Evolutionary conservation across 805 yeast species (phyloP), one percentile per base, ranked within the genome.

Genomic region (Hanseniaspora thailandica): DNA sequence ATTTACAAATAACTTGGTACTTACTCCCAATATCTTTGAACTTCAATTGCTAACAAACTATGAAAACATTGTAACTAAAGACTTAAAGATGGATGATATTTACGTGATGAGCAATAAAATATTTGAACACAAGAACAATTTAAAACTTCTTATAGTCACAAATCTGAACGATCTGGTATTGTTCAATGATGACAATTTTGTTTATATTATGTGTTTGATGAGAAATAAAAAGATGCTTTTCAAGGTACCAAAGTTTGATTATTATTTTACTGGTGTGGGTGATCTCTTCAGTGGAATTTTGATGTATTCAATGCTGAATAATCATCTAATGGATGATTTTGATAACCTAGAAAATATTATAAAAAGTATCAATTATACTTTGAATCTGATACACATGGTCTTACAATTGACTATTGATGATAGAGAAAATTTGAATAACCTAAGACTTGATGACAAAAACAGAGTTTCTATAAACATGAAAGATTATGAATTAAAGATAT

Each of bases 211-310:
- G 41, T 38, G 41, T 22, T 13, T 26, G n/a, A 15, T 38, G 12
- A 28, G 19, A 8, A 13, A 30, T 10, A 40, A 47, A 17, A 53
- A 47, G 28, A 31, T 47, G 25, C 20, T 57, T 45, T 80, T 76
- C 60, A 72, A 73, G 58, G 73, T 84, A 13, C 83, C 85, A 2
- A 70, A 73, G 34, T 76, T 86, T 40, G 78, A 82, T 52, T 81
- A 90, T 5, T 87, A 90, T 64, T 90, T 89, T 68, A 86, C 96
- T 0, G 97, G 97, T 1, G 95, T 93, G 0, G 97, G 97, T 6
- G 97, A 89, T 62, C 67, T 89, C 40, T 89, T 90, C 60, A 82
- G 95, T 0, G 90, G 95, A 0, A 65, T 89, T 38, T 65, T 88
- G 31, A 60, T 86, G 5, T 94, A 84, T 64, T 75, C 85, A 58